Base-by-base conservation (phyloP, 2,329 filamentous ascomycete genomes). In the Fusarium secorum region DNA sequence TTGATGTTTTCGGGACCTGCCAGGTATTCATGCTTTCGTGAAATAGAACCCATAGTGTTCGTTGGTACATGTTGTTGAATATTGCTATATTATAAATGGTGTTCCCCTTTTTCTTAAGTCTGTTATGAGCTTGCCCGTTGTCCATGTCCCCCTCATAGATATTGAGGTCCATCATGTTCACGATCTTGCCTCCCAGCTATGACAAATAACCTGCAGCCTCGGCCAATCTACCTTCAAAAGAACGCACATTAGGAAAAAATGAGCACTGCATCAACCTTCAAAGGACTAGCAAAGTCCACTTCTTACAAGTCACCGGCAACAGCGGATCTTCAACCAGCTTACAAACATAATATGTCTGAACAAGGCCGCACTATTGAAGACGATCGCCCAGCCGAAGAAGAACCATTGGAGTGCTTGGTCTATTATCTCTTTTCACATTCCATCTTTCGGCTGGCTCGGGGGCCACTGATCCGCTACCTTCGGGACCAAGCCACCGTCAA, bases 391-490 rank as follows among this genome's bases (percentile, higher is more conserved):
- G 39, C 52, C 20, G 69, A 72, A 24, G 65, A 67, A 39, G 66
- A 72, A 35, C 28, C 41, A 28, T 45, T 66, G 22, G 69, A 72
- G 45, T 45, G 44, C 20, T 24, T 57, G 5, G 45, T 64, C 7
- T 32, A 60, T 33, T 39, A 66, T n/a, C 7, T 70, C 22, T 58
- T 66, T 60, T 59, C 69, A 53, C 69, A 72, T 72, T 72, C 69
- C 69, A 49, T 64, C 24, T 48, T 65, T 55, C 69, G 36, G 38
- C 65, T 51, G 20, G 39, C 61, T 49, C 69, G 63, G 59, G 64
- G 56, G 44, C 17, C 33, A 60, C 33, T 72, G 13, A 59, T 72
- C 57, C 35, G 28, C 65, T 67, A 63, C 38, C 35, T 72, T 53
- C 65, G 60, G 45, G 45, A 71, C 15, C 65, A 72, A 54, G 53